Conservation (phyloP, 176 grass and related monocot species). For the Poa pratensis region DNA sequence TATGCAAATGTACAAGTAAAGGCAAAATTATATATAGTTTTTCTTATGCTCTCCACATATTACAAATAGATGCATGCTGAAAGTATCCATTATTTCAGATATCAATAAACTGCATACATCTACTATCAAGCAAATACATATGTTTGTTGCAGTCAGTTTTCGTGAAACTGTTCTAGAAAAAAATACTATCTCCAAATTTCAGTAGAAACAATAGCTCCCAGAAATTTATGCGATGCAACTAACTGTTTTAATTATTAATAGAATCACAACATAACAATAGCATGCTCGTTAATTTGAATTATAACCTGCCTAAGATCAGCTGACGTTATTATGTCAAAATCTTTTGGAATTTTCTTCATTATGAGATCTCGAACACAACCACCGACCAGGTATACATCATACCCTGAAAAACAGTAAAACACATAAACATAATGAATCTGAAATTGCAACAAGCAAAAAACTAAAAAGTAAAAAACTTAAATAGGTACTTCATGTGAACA, state of each 20-base stretch:
- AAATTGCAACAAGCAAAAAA: not conserved
- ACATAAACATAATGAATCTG: constrained; percentile 30
- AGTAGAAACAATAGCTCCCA: constrained; percentile 24
- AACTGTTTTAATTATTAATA: not conserved
- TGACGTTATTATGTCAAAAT: constrained; percentile 95
- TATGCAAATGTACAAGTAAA: not conserved
- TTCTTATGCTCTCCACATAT: not conserved
- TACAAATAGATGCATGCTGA: constrained; percentile 9
- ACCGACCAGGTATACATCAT: constrained; percentile 92
- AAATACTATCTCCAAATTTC: not conserved
- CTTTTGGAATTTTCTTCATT: constrained; percentile 93
- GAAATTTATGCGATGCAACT: constrained; percentile 4
- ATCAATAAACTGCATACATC: not conserved
- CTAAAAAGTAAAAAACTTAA: not conserved
- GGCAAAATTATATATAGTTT: not conserved
- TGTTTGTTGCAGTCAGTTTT: not conserved
- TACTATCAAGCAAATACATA: not conserved
- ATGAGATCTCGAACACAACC: constrained; percentile 96
- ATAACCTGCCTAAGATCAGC: constrained; percentile 91
- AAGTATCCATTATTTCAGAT: constrained; percentile 25
- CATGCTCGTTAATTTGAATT: constrained; percentile 37
- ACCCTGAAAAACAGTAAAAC: constrained; percentile 60
- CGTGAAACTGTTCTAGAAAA: constrained; percentile 18
- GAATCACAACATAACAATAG: constrained; percentile 16
- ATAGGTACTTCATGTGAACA: constrained; percentile 27